A percentile compares a stretch with the other conserved stretches of the same genome.
phyloP scores from a whole-genome alignment of 2,329 filamentous ascomycete genomes.

The Thermoascus crustaceus region DNA sequence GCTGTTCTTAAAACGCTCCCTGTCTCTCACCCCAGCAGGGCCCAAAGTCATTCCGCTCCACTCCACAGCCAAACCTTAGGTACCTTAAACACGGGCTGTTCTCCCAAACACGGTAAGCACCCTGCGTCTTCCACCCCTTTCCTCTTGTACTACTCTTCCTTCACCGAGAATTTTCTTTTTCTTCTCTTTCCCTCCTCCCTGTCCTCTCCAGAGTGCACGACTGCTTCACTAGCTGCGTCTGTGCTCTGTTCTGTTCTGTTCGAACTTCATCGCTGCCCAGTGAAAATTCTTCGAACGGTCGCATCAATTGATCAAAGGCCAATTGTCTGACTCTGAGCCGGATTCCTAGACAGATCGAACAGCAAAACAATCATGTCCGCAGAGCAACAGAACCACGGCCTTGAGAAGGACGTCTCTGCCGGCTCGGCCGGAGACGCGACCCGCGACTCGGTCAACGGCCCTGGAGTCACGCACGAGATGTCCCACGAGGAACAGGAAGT shows the following conservation, averaged over 20 bases:
- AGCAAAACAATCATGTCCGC: constrained; percentile 22
- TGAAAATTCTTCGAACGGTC: too few relatives aligned
- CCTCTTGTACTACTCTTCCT: too few relatives aligned
- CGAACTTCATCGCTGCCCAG: too few relatives aligned
- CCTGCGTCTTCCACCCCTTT: too few relatives aligned
- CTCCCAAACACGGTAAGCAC: too few relatives aligned
- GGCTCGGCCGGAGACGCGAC: constrained; percentile 8
- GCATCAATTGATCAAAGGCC: constrained; percentile 2
- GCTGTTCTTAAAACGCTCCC: neutral
- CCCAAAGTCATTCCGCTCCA: neutral
- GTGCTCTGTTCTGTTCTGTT: too few relatives aligned
- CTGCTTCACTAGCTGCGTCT: too few relatives aligned
- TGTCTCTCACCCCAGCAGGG: neutral
- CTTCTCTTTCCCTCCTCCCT: too few relatives aligned
- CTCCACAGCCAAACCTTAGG: neutral
- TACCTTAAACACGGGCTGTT: too few relatives aligned
- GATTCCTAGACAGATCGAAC: constrained; percentile 7
- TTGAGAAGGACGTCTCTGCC: constrained; percentile 25
- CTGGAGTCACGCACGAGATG: constrained; percentile 26
- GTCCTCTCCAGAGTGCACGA: too few relatives aligned
- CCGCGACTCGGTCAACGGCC: constrained; percentile 9
- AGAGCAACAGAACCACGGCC: constrained; percentile 15
- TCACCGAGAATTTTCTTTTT: too few relatives aligned
- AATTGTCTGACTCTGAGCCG: constrained; percentile 5
- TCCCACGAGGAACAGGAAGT: constrained; percentile 37